Evolutionary conservation across 371 early-diverging fungal genomes (phyloP).

Genomic region (Batkoa obscura): DNA sequence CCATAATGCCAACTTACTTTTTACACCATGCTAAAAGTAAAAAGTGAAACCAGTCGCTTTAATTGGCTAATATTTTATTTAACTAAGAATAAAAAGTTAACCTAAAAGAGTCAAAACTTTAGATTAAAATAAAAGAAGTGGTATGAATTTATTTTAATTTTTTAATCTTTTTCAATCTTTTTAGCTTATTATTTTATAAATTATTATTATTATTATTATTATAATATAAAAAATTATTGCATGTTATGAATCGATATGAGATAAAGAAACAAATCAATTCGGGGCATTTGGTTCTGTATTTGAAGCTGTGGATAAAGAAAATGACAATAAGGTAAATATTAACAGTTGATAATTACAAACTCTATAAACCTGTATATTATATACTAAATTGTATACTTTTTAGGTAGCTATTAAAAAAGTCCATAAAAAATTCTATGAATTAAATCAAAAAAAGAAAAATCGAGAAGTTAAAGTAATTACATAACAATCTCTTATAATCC

Average conservation of each 20-base stretch:
- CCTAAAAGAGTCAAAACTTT: too few relatives aligned
- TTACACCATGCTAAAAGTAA: too few relatives aligned
- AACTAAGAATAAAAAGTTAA: too few relatives aligned
- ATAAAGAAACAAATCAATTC: conserved; percentile 60
- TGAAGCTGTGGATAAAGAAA: conserved; percentile 39
- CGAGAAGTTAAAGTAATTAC: conserved; percentile 43
- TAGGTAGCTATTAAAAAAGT: conserved; percentile 89
- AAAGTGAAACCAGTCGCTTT: too few relatives aligned
- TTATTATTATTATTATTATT: too few relatives aligned
- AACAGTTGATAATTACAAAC: not conserved
- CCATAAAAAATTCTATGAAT: conserved; percentile 67
- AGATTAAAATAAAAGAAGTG: too few relatives aligned
- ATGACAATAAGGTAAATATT: conserved; percentile 43
- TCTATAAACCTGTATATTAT: not conserved
- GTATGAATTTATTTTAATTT: too few relatives aligned
- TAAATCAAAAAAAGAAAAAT: conserved; percentile 55
- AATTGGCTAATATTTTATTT: too few relatives aligned
- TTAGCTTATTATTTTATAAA: too few relatives aligned
- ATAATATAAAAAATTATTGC: too few relatives aligned
- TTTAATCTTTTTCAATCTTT: too few relatives aligned
- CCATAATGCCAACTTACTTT: too few relatives aligned
- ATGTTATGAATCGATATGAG: conserved; percentile 37
- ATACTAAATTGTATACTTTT: not conserved
- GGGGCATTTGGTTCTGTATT: conserved; percentile 80
- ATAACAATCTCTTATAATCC: not conserved